Base-by-base conservation (phyloP, 129 eudicot genomes). In the Helianthus annuus region DNA sequence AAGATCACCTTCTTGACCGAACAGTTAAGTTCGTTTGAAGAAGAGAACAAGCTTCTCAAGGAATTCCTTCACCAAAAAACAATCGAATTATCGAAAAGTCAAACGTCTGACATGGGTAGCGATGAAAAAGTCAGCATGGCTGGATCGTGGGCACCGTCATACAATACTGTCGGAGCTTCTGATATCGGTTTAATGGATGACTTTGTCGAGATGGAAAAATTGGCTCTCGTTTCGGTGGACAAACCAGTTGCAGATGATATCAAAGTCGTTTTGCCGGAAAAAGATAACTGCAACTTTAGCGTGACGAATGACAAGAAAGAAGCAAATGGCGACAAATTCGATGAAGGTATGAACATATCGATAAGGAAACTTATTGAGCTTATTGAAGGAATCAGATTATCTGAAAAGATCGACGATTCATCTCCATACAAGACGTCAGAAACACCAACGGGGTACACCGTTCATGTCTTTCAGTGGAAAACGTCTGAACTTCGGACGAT, bases 171-270 rank as follows among this genome's bases (percentile, higher is more conserved):
- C 69, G 85, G 81, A 48, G 77, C 84, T 78, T 87, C 91, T 40
- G 96, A 87, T 68, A 85, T 87, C 16, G 81, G 76, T 83, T 77
- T 89, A 70, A 85, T 92, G 98, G 98, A 92, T 74, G 98, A 92
- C 69, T 92, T 92, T 55, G 88, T 81, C 34, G 98, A 92, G 85
- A 89, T 89, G 96, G 98, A 92, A 80, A 92, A 92, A 58, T 29
- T 92, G 73, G 98, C 98, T 2, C 56, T 91, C 24, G 88, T 79
- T 16, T 78, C 90, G 10, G 69, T 68, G 2, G 89, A 83, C 40
- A 80, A 78, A 68, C 84, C 83, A 14, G 39, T 69, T 64, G 84
- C 65, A 69, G 85, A 85, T 13, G 83, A 80, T 78, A 55, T 83
- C 29, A 83, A 77, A 83, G 75, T 68, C n/a, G 69, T 83, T 22